Conservation (phyloP, 2,329 filamentous ascomycete species). For the Cryphonectria japonica region DNA sequence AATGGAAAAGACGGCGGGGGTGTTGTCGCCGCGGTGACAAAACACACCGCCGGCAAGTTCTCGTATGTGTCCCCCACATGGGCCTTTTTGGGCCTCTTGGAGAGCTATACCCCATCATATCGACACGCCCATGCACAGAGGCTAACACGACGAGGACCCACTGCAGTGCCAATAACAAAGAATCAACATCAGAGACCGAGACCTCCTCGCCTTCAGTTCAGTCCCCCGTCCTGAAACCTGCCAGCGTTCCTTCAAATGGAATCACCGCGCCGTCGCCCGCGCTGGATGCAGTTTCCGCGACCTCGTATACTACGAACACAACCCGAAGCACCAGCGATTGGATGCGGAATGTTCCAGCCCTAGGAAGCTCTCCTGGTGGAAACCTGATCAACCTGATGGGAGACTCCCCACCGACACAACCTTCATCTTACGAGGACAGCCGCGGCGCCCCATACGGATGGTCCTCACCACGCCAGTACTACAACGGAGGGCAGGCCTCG, state of each 20-base stretch:
- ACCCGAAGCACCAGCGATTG: slow-evolving; percentile 54
- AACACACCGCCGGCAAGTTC: slow-evolving; percentile 56
- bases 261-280: slow-evolving; percentile 49
- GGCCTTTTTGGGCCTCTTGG: slow-evolving; percentile 34
- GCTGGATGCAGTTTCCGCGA: slow-evolving; percentile 53
- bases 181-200: slow-evolving; percentile 46
- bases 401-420: slow-evolving; percentile 57
- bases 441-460: slow-evolving; percentile 49
- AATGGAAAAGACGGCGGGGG: slow-evolving; percentile 58
- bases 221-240: slow-evolving; percentile 52
- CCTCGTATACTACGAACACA: slow-evolving; percentile 53
- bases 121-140: slow-evolving; percentile 33
- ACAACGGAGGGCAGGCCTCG: slow-evolving; percentile 49
- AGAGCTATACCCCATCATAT: slow-evolving; percentile 21
- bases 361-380: slow-evolving; percentile 53
- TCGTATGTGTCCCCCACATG: slow-evolving; percentile 44
- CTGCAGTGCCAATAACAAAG: slow-evolving; percentile 38
- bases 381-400: slow-evolving; percentile 56
- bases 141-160: slow-evolving; percentile 33
- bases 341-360: slow-evolving; percentile 43
- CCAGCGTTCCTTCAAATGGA: slow-evolving; percentile 45
- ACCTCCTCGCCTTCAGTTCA: slow-evolving; percentile 49
- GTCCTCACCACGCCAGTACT: slow-evolving; percentile 51
- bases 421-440: slow-evolving; percentile 56
- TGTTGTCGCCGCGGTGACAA: slow-evolving; percentile 58